Evolutionary conservation across 75 land plant genomes (phyloP).

Genomic region (Picea glauca): DNA sequence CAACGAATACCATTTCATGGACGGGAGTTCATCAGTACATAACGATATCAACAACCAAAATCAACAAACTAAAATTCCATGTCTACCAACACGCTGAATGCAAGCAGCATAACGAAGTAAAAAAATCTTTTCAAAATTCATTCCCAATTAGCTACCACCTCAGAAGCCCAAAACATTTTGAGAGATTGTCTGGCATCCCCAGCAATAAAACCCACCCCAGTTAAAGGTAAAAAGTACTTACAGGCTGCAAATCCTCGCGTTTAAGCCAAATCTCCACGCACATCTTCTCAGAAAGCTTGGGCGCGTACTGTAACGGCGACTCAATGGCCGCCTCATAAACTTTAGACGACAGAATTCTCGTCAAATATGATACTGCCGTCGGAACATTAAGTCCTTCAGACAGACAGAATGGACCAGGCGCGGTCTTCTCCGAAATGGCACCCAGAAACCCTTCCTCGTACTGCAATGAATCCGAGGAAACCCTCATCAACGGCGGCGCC

Average conservation of each 20-base stretch:
- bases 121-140: no score
- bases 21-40: no score
- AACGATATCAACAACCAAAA: no score
- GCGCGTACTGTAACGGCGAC: conserved; percentile 36
- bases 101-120: no score
- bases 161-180: no score
- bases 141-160: no score
- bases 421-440: conserved; percentile 30
- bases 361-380: conserved; percentile 28
- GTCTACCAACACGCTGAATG: no score
- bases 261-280: conserved; percentile 33
- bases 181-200: no score
- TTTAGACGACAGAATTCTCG: conserved; percentile 41
- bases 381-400: not conserved
- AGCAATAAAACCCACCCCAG: no score
- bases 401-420: not conserved
- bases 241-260: conserved; percentile 59
- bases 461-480: conserved; percentile 33
- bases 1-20: no score
- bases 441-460: conserved; percentile 44
- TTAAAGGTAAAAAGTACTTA: conserved; percentile 4
- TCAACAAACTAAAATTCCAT: no score
- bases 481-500: conserved; percentile 21
- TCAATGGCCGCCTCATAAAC: conserved; percentile 60
- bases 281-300: conserved; percentile 30